Evolutionary conservation across 805 yeast genomes (phyloP).

Genomic region (Ogataea nitratoaversa): DNA sequence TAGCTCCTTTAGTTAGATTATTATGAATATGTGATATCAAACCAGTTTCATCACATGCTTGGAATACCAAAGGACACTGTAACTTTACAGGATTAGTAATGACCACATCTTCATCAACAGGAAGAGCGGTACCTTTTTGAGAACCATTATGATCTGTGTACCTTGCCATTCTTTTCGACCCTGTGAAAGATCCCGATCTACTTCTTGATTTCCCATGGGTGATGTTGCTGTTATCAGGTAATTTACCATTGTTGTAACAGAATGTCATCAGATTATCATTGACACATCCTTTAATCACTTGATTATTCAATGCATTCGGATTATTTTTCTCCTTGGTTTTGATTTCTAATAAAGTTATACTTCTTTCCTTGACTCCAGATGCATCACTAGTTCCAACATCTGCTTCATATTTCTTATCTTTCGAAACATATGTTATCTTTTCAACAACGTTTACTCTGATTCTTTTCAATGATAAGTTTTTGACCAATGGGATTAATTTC

Average conservation of each 20-base stretch:
- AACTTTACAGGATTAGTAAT: constrained; percentile 35
- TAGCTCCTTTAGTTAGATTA: constrained; percentile 19
- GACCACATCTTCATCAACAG: constrained; percentile 22
- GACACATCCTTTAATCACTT: constrained; percentile 49
- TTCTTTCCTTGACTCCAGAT: constrained; percentile 43
- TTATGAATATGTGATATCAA: constrained; percentile 25
- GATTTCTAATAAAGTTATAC: constrained; percentile 58
- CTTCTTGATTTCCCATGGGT: constrained; percentile 10
- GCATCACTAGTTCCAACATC: constrained; percentile 43
- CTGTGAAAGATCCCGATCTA: constrained; percentile 15
- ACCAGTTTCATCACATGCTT: constrained; percentile 29
- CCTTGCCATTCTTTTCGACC: constrained; percentile 17
- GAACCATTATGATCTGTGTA: constrained; percentile 14
- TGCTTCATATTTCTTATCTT: constrained; percentile 46
- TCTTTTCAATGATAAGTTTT: constrained; percentile 58
- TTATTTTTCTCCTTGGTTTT: constrained; percentile 47
- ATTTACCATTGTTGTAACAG: constrained; percentile 39
- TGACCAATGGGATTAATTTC: constrained; percentile 62
- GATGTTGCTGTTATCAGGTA: constrained; percentile 1
- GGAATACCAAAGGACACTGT: constrained; percentile 32
- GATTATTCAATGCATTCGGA: constrained; percentile 45
- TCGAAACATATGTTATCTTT: constrained; percentile 58
- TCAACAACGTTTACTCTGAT: constrained; percentile 65
- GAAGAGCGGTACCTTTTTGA: background rate
- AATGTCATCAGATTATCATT: constrained; percentile 60